Evolutionary conservation across 2,329 filamentous ascomycete genomes (phyloP), one percentile per base, ranked within the genome.

Genomic region (Pseudogymnoascus sp.): DNA sequence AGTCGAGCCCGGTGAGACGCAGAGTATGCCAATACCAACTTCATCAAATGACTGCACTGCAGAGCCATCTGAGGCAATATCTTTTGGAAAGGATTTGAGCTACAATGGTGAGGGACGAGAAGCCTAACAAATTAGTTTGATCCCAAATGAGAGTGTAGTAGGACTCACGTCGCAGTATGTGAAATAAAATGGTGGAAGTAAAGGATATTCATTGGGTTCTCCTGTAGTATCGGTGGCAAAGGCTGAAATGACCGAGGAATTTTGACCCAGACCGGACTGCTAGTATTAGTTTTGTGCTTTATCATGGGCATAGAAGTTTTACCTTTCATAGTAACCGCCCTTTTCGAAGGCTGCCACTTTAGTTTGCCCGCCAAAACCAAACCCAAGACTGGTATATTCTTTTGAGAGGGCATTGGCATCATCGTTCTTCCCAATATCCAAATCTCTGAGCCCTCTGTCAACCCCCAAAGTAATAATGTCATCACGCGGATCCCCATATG

Each of bases 1-100:
- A 93, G 82, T 49, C 88, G 84, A 8, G 91, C 89, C 62, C 90
- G 84, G 72, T 95, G 91, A 28, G 87, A 90, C n/a, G 91, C 91
- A 68, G 89, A 91, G 73, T 92, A 95, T 19, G 91, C 88, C 23
- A 95, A 80, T 58, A 94, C 78, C 33, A 95, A 78, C 66, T 90
- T 89, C 60, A 95, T 79, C 0, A 95, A 81, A 69, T 91, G 88
- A 60, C 84, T 81, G 67, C 89, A 85, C 63, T 79, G 79, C 23
- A 90, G 78, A 22, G 88, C 88, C 84, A 91, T 85, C 73, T 78
- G 75, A 0, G 80, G 80, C 5, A 82, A 70, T 42, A 80, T 77
- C 41, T 74, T 80, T 33, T 77, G 76, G 68, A 82, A 81, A 1
- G 80, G 80, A 65, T 84, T 83, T n/a, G 80, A 79, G 41, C 78